Base-by-base conservation (phyloP, 2,329 filamentous ascomycete species). In the Gremmenia infestans region DNA sequence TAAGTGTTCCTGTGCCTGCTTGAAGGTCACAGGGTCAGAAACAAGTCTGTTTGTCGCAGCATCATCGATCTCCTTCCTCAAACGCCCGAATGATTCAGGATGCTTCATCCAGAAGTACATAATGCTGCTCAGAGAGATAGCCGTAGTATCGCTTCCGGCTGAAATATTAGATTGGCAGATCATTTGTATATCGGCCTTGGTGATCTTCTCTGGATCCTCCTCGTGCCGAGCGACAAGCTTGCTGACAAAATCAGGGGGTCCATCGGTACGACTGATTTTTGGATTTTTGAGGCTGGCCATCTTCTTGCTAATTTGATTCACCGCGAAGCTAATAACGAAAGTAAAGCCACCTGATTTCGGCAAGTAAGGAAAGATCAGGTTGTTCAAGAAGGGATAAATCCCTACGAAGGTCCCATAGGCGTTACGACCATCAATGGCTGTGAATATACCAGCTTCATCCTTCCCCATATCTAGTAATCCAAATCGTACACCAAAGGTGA, bases 401-500 rank as follows among this genome's bases (percentile, higher is more conserved):
- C 50, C 39, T 12, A 56, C 45, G 7, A 43, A n/a, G 3, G 49
- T 23, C 11, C 28, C 37, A 15, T 52, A 56, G 8, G 6, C 36
- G 7, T 52, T 7, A 45, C 25, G 14, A 3, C 12, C 17, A 8
- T 42, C 14, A 11, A 56, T 14, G 19, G 36, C 35, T 2, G 17
- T 22, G 17, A 53, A 39, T 12, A 58, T 48, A 7, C 45, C 42
- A 3, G 70, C 69, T 0, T 77, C 70, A 46, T 79, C 77, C 2
- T 72, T 63, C 0, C 75, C 76, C 4, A 61, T 48, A 22, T 78
- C 72, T 0, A 80, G 63, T 49, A 79, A 77, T 0, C 75, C 77
- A 59, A 72, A 66, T 0, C 63, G 58, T 4, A 61, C 64, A 23
- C 61, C 70, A 36, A 72, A 71, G 7, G 75, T 78, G 12, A 80